Conservation (phyloP, 2,329 filamentous ascomycete genomes). For the Talaromyces sp. region DNA sequence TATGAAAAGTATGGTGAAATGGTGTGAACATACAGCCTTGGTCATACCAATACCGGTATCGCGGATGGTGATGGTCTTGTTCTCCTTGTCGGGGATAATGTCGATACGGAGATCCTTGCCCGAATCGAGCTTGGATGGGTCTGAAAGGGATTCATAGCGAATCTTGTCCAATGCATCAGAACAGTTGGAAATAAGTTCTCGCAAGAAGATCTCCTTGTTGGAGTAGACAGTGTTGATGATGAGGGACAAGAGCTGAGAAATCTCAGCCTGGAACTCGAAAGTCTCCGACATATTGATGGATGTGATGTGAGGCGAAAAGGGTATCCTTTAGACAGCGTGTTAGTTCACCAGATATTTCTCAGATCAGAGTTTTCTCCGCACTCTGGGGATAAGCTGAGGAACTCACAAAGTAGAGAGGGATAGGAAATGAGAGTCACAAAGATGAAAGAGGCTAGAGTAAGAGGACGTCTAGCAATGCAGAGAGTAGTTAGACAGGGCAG, state of each 20-base stretch:
- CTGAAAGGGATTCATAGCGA: slow-evolving; percentile 95
- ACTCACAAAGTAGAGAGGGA: slow-evolving; percentile 17
- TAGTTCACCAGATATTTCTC: background rate
- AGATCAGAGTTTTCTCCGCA: slow-evolving; percentile 3
- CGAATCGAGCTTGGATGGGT: slow-evolving; percentile 93
- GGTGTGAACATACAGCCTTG: slow-evolving; percentile 79
- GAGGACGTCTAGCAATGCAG: slow-evolving; percentile 16
- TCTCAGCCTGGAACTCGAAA: slow-evolving; percentile 99
- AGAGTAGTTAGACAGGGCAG: slow-evolving; percentile 19
- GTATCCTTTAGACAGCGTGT: slow-evolving; percentile 18
- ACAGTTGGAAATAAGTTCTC: slow-evolving; percentile 97
- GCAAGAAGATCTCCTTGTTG: slow-evolving; percentile 99
- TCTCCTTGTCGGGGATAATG: slow-evolving; percentile 96
- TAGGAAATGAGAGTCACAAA: background rate
- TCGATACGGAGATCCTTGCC: slow-evolving; percentile 98
- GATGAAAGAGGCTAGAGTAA: background rate
- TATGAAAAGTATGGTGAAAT: background rate
- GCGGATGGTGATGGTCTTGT: slow-evolving; percentile 94
- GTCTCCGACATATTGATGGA: slow-evolving; percentile 81
- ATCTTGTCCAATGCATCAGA: slow-evolving; percentile 99
- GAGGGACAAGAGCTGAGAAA: slow-evolving; percentile 98
- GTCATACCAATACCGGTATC: slow-evolving; percentile 99
- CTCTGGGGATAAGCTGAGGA: background rate
- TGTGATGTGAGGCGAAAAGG: slow-evolving; percentile 25
- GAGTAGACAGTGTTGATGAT: slow-evolving; percentile 99